These are phyloP conservation scores for Agarophyton chilense DNA, from an alignment of 23 red algal genomes.

Conservation along the genomic window DNA sequence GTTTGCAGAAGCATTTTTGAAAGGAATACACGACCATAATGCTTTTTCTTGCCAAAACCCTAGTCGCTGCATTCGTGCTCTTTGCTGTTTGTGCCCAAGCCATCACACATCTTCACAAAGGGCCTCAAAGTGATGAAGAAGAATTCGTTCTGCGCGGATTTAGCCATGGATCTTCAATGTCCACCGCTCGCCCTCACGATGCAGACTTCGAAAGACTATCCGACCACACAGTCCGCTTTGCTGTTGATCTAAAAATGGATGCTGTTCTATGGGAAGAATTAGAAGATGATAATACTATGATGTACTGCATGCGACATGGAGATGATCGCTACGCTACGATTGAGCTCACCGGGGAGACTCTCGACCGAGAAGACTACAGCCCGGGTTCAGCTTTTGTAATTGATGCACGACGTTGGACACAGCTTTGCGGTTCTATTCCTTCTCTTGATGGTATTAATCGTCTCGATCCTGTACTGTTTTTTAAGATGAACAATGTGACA, in stretches of 20 bases:
- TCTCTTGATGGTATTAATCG: slow-evolving; percentile 17
- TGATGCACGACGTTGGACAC: not conserved
- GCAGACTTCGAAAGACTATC: not conserved
- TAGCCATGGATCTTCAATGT: not conserved
- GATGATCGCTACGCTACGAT: not conserved
- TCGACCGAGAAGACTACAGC: not conserved
- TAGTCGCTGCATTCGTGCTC: not conserved
- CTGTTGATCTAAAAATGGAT: slow-evolving; percentile 16
- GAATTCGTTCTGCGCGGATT: not conserved
- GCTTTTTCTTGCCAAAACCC: not conserved
- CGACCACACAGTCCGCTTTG: not conserved
- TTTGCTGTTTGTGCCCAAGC: not conserved
- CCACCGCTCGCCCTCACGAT: not conserved
- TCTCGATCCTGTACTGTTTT: not conserved
- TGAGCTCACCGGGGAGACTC: not conserved
- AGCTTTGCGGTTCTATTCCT: not conserved
- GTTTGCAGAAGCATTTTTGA: too few relatives aligned
- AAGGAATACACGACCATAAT: not conserved
- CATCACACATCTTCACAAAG: slow-evolving; percentile 8
- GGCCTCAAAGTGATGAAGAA: not conserved
- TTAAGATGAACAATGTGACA: not conserved
- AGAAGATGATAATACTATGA: not conserved
- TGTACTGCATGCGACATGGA: not conserved
- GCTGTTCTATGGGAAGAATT: slow-evolving; percentile 8
- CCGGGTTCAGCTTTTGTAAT: slow-evolving; percentile 9